Conservation (phyloP, 345 rosid species). For the Psidium guajava region DNA sequence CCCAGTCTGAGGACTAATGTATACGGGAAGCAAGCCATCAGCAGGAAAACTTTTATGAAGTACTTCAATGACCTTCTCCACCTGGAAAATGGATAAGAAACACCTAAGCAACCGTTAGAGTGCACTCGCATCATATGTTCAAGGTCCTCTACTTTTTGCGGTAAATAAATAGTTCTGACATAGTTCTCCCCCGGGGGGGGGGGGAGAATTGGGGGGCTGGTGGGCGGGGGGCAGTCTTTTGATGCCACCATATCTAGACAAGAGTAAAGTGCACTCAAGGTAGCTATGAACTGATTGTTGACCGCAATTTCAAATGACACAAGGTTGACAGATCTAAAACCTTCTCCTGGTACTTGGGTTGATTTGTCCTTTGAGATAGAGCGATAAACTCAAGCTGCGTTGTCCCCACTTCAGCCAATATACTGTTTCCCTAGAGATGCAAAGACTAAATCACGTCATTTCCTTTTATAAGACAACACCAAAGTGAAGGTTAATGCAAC, state of each 20-base stretch:
- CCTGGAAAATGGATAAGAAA: constrained; percentile 32
- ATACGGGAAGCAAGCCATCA: constrained; percentile 90
- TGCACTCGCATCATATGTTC: not conserved
- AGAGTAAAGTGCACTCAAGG: not conserved
- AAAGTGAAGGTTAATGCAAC: not conserved
- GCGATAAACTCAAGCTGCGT: constrained; percentile 97
- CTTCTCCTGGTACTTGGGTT: constrained; percentile 85
- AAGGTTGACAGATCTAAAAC: constrained; percentile 16
- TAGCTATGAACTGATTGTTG: not conserved
- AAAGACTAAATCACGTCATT: not conserved
- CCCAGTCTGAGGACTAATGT: constrained; percentile 55
- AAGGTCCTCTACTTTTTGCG: not conserved
- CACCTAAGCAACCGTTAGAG: not conserved
- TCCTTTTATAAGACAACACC: not conserved
- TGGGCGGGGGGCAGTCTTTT: too few relatives aligned
- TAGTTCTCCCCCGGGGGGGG: too few relatives aligned
- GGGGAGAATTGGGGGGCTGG: too few relatives aligned
- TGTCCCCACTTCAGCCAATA: constrained; percentile 93
- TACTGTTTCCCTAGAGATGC: constrained; percentile 54
- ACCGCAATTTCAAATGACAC: not conserved
- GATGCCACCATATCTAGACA: not conserved
- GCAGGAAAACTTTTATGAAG: constrained; percentile 65
- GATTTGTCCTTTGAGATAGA: constrained; percentile 89
- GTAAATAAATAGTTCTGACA: not conserved
- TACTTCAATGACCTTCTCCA: constrained; percentile 59